A percentile compares a stretch with the other conserved stretches of the same genome.
phyloP scores from a whole-genome alignment of 257 asterid genomes.

The Fraxinus pennsylvanica region DNA sequence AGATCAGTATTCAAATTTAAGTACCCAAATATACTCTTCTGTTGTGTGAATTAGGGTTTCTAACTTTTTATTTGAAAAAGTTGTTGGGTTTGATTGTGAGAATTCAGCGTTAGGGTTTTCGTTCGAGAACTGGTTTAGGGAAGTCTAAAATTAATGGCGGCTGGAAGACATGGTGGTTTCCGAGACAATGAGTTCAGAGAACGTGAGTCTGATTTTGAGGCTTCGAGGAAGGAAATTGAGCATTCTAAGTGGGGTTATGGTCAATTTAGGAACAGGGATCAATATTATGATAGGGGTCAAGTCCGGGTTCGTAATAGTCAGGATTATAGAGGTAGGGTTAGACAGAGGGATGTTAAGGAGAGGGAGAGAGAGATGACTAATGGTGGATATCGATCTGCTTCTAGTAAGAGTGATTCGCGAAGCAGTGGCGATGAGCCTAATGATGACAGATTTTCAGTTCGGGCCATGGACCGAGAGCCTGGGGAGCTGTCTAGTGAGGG shows the following conservation, averaged over 20 bases:
- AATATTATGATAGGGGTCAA: slow-evolving; percentile 39
- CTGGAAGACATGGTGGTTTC: slow-evolving; percentile 73
- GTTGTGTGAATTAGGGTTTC: slow-evolving; percentile 13
- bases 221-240: slow-evolving; percentile 45
- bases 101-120: slow-evolving; percentile 26
- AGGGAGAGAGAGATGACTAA: slow-evolving; percentile 37
- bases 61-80: neutral
- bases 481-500: slow-evolving; percentile 90
- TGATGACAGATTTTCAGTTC: slow-evolving; percentile 33
- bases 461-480: slow-evolving; percentile 61
- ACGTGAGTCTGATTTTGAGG: slow-evolving; percentile 53
- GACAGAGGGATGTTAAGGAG: slow-evolving; percentile 59
- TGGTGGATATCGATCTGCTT: slow-evolving; percentile 46
- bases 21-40: neutral
- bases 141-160: slow-evolving; percentile 57
- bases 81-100: slow-evolving; percentile 13
- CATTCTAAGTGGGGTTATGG: slow-evolving; percentile 49
- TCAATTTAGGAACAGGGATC: slow-evolving; percentile 40
- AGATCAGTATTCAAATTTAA: slow-evolving; percentile 30
- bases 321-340: slow-evolving; percentile 44
- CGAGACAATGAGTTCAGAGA: slow-evolving; percentile 61
- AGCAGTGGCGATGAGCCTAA: slow-evolving; percentile 41
- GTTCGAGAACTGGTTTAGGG: slow-evolving; percentile 4
- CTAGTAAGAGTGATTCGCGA: slow-evolving; percentile 57
- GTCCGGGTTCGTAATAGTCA: slow-evolving; percentile 35